Conservation (phyloP, 305 asterid genomes). For the Rubia peregrina region DNA sequence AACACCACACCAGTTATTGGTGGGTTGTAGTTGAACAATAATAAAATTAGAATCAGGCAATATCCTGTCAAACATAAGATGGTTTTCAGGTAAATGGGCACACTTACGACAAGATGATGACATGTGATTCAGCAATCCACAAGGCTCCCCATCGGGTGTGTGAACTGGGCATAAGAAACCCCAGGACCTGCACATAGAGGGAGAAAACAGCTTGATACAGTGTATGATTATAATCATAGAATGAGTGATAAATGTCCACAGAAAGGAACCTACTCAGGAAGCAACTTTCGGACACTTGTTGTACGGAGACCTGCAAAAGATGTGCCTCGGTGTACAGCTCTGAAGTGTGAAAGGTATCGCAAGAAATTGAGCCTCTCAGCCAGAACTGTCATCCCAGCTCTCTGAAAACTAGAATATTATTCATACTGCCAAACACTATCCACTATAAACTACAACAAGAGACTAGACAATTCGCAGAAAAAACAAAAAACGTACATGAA, state of each 20-base stretch:
- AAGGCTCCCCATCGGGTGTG: conserved; percentile 98
- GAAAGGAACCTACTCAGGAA: conserved; percentile 74
- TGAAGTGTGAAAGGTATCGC: conserved; percentile 88
- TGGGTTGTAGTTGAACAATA: background rate
- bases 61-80: background rate
- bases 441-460: background rate
- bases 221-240: background rate
- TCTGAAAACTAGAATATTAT: conserved; percentile 30
- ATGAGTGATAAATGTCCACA: background rate
- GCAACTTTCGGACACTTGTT: conserved; percentile 90
- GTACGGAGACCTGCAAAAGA: conserved; percentile 97
- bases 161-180: conserved; percentile 98
- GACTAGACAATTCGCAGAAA: background rate
- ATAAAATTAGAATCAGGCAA: background rate
- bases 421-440: background rate
- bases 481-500: background rate
- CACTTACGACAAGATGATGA: conserved; percentile 88
- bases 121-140: conserved; percentile 94
- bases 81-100: conserved; percentile 3
- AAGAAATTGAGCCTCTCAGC: conserved; percentile 91
- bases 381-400: conserved; percentile 86
- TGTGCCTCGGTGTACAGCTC: conserved; percentile 96
- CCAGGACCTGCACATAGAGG: conserved; percentile 59
- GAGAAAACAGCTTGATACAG: background rate
- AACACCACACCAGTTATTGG: background rate